Percentiles rank a stretch among this genome's conserved stretches.
Conservation (phyloP, 305 asterid genomes). For the Solanum hybrid region DNA sequence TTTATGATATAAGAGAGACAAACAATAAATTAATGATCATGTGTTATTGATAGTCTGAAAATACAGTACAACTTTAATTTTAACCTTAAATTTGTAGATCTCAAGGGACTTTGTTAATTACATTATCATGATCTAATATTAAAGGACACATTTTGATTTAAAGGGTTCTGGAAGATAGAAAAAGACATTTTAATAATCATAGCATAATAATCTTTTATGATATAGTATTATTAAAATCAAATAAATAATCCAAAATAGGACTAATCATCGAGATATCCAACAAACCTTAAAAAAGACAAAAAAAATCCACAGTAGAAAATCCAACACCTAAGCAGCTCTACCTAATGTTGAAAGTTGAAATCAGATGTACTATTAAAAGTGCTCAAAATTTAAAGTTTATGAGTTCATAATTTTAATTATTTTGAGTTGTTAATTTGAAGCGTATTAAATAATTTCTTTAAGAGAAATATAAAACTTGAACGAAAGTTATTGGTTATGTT, state of each 20-base stretch:
- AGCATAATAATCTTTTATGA: not conserved
- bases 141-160: not conserved
- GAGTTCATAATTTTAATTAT: not conserved
- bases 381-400: not conserved
- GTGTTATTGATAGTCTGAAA: not conserved
- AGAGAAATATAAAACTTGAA: not conserved
- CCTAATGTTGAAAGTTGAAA: not conserved
- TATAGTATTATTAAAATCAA: not conserved
- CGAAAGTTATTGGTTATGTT: fast-evolving
- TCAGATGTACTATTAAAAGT: not conserved
- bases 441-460: not conserved
- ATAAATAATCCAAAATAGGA: not conserved
- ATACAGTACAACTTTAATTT: not conserved
- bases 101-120: not conserved
- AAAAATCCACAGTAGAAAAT: not conserved
- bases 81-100: not conserved
- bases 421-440: not conserved
- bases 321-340: not conserved
- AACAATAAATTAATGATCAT: not conserved
- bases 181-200: not conserved
- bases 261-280: not conserved
- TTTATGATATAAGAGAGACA: not conserved
- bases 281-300: not conserved
- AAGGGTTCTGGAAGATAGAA: not conserved
- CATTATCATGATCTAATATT: not conserved